Evolutionary conservation across 1,284 basidiomycete genomes (phyloP), one percentile per base, ranked within the genome.

Genomic region (Phlebopus sp.): DNA sequence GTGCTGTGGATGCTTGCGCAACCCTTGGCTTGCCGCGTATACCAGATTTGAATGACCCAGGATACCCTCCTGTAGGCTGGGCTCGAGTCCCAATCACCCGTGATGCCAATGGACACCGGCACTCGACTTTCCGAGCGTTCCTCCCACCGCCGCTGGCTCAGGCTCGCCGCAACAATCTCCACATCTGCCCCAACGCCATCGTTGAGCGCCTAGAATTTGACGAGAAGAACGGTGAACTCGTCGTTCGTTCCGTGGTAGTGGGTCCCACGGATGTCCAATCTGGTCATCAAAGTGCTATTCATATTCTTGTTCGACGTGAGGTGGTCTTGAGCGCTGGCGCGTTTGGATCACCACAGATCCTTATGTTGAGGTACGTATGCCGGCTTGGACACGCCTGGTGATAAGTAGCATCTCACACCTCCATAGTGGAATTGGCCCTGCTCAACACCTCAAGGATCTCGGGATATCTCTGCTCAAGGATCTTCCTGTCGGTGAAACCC

Each of bases 401-500:
- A 18, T n/a, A 10, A 30, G n/a, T 2, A 40, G 21, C 6, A 23
- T 23, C 34, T 23, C 31, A 21, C n/a, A 31, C 38, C 21, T 13
- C 32, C 32, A 15, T 21, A 55, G 53, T 41, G 62, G 62, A 13
- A 54, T 69, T 21, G 69, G 68, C 9, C 62, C 66, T 1, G 43
- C 46, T 18, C 57, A 56, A 5, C 66, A 69, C 34, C 56, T 70
- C 3, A 37, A 55, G 15, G 32, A 55, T 7, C 48, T 56, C n/a
- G 57, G 57, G 7, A 66, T 73, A 21, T 38, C 52, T 1, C 46
- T 66, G 4, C 15, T 66, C 9, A 62, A 68, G 15, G 55, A 71
- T 46, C 55, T 68, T 4, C 64, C 68, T 23, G 71, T 73, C n/a
- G 71, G 71, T 2, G 45, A 43, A 17, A 55, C 62, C 43, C 49